Conservation (phyloP, 2,329 filamentous ascomycete genomes). For the Myriosclerotinia scirpicola region DNA sequence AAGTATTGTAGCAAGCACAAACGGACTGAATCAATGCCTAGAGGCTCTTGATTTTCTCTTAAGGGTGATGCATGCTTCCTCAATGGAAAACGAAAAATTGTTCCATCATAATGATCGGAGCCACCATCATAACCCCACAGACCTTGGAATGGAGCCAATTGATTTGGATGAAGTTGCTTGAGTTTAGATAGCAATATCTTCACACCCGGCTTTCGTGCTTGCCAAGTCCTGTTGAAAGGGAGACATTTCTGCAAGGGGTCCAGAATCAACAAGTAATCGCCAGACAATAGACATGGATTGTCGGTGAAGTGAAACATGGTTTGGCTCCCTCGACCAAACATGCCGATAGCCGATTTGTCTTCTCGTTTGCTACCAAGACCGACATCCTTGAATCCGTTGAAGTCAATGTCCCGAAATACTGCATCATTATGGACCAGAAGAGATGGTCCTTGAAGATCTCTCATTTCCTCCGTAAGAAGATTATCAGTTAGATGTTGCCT, state of each 20-base stretch:
- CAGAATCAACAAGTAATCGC: slow-evolving; percentile 40
- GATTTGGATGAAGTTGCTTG: slow-evolving; percentile 28
- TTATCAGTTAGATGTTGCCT: slow-evolving; percentile 27
- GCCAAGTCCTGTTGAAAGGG: slow-evolving; percentile 28
- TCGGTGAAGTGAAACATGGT: slow-evolving; percentile 44
- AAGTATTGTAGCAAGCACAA: slow-evolving; percentile 31
- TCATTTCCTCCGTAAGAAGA: slow-evolving; percentile 35
- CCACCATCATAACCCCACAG: slow-evolving; percentile 33
- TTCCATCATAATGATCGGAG: slow-evolving; percentile 33
- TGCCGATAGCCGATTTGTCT: slow-evolving; percentile 38
- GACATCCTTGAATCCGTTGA: slow-evolving; percentile 40
- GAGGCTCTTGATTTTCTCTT: background rate
- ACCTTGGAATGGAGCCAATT: slow-evolving; percentile 32
- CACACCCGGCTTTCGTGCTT: slow-evolving; percentile 32
- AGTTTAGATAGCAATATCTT: slow-evolving; percentile 32
- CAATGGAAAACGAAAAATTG: slow-evolving; percentile 38
- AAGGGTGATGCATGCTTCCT: slow-evolving; percentile 21
- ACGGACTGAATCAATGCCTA: slow-evolving; percentile 5
- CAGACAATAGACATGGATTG: slow-evolving; percentile 41
- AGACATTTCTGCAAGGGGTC: slow-evolving; percentile 39
- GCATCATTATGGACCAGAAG: slow-evolving; percentile 41
- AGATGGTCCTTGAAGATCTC: slow-evolving; percentile 38
- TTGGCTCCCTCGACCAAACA: slow-evolving; percentile 42
- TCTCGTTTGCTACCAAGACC: slow-evolving; percentile 41
- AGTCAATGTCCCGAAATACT: slow-evolving; percentile 40